These are phyloP conservation scores for Syzygium syzygioides DNA, from an alignment of 441 rosid species.

Conservation along the genomic window DNA sequence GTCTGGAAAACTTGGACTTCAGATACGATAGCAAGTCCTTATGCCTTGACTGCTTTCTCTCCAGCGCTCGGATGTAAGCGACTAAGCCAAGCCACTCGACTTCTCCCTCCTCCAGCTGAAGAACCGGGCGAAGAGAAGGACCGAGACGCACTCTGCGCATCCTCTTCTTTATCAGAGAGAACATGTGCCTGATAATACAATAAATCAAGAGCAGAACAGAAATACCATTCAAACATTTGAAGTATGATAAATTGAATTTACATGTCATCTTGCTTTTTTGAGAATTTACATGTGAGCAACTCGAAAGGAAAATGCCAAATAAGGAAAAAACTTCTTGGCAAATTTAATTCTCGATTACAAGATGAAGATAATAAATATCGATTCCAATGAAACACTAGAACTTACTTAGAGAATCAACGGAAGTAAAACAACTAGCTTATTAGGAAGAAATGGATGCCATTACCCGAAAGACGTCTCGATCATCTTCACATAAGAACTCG, in stretches of 20 bases:
- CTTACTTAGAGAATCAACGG: neutral
- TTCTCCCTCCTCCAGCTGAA: slow-evolving; percentile 41
- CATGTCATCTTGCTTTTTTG: neutral
- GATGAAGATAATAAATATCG: neutral
- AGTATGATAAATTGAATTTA: no score
- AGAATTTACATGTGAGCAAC: neutral
- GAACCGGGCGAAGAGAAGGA: slow-evolving; percentile 28
- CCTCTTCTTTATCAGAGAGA: slow-evolving; percentile 40
- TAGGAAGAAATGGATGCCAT: neutral
- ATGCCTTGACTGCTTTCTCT: slow-evolving; percentile 60
- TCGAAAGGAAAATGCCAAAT: neutral
- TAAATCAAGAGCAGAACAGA: neutral
- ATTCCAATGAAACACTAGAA: neutral
- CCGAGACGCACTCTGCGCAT: slow-evolving; percentile 27
- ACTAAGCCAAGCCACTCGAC: slow-evolving; percentile 80
- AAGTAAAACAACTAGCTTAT: neutral
- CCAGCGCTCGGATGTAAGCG: slow-evolving; percentile 55
- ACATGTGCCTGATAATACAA: slow-evolving; percentile 43
- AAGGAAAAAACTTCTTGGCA: neutral
- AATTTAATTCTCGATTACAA: neutral
- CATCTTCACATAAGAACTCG: slow-evolving; percentile 27
- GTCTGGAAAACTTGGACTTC: slow-evolving; percentile 31
- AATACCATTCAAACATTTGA: neutral
- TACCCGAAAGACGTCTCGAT: slow-evolving; percentile 61
- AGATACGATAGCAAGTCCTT: slow-evolving; percentile 33